Base-by-base conservation (phyloP, 768 basidiomycete species). In the Pisolithus sp. region DNA sequence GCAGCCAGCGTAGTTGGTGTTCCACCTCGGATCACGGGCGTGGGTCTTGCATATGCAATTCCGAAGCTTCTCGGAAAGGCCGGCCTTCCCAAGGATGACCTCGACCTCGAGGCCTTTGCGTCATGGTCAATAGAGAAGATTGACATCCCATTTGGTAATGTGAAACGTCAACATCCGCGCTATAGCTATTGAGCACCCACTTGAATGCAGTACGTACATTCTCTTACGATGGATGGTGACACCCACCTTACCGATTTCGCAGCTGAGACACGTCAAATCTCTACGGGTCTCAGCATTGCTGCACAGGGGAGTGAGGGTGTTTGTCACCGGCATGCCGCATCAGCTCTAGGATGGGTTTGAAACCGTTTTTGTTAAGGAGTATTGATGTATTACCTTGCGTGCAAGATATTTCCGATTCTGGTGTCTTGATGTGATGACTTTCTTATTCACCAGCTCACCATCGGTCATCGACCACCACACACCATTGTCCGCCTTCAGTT, bases 71-170 rank as follows among this genome's bases (percentile, higher is more conserved):
- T 93, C 51, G 74, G 78, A 59, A 77, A 80, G 60, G 74, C 79
- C 1, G 87, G 89, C n/a, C 13, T 73, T 46, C 65, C 70, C 40
- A 72, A 75, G 53, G 71, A 79, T 43, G 93, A 94, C 59, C 73
- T 95, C 58, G 92, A 95, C 71, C 89, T 94, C 70, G 89, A 93
- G 71, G 91, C 92, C 69, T 93, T 93, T 64, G 90, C 92, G 26
- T 82, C 79, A 28, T 86, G 89, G 90, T 89, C 2, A 72, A 67
- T 93, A 26, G 70, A 88, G 57, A 77, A 80, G 57, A 68, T 95
- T 49, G 80, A 80, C 21, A 80, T 93, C 56, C 78, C 82, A 2
- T 78, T 74, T 54, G 78, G 81, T 59, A 93, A 90, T 69, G 90
- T 95, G 45, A 95, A n/a, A 95, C 73, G 66, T 86, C 34, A 78